Evolutionary conservation across 352 stramenopile species (phyloP).

Genomic region (Globisporangium nagaii): DNA sequence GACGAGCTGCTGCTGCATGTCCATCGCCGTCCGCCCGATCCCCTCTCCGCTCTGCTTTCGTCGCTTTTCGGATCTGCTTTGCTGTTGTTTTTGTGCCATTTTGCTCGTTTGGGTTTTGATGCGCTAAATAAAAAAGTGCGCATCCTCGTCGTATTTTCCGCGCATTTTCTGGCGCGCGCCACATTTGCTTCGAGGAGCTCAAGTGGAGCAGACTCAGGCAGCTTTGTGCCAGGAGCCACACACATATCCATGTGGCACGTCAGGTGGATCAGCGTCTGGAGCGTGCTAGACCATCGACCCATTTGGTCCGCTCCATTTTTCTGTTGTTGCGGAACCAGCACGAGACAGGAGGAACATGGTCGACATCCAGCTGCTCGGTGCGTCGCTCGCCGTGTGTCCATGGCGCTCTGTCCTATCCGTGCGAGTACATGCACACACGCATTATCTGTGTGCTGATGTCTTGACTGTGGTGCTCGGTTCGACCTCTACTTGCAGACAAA

Average conservation of each 20-base stretch:
- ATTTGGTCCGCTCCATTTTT: too few relatives aligned
- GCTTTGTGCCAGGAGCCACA: too few relatives aligned
- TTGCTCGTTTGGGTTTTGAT: too few relatives aligned
- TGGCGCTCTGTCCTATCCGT: background rate
- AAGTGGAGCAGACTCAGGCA: too few relatives aligned
- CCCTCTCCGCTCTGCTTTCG: background rate
- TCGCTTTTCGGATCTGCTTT: background rate
- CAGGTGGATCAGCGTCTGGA: background rate
- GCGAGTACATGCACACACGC: background rate
- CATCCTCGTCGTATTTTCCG: background rate
- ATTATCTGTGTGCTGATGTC: background rate
- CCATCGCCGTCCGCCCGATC: too few relatives aligned
- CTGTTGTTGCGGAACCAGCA: background rate
- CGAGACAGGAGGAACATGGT: constrained; percentile 18
- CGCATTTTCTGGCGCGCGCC: background rate
- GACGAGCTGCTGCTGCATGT: constrained; percentile 49
- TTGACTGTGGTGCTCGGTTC: too few relatives aligned
- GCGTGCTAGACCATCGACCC: background rate
- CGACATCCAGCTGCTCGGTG: constrained; percentile 28
- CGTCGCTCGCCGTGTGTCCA: background rate
- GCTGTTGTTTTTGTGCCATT: too few relatives aligned
- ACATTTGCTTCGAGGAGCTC: too few relatives aligned
- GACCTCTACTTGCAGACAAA: constrained; percentile 46
- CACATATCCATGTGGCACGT: background rate
- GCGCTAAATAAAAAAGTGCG: background rate